Conservation (phyloP, 441 rosid species). For the Omphalea diandra region DNA sequence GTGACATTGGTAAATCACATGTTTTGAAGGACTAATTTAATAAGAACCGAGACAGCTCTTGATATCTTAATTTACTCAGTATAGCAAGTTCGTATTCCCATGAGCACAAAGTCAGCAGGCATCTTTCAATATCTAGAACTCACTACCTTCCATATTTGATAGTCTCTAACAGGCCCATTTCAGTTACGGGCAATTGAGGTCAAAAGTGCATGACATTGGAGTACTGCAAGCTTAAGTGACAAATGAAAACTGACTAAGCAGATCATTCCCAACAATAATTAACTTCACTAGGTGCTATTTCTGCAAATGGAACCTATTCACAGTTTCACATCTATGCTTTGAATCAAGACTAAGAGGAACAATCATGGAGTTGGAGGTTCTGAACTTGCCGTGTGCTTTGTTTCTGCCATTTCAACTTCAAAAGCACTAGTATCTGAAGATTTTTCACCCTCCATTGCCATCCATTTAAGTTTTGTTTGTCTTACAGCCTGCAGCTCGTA, state of each 20-base stretch:
- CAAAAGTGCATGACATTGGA: conserved; percentile 19
- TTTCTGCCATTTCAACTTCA: conserved; percentile 90
- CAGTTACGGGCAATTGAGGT: background rate
- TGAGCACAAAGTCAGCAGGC: no score
- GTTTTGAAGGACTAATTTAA: background rate
- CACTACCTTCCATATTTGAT: conserved; percentile 10
- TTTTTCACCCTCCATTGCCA: conserved; percentile 39
- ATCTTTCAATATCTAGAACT: background rate
- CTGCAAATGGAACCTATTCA: no score
- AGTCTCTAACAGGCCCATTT: background rate
- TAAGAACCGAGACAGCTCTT: no score
- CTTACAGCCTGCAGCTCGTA: conserved; percentile 65
- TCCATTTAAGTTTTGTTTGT: conserved; percentile 43
- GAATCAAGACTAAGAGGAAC: background rate
- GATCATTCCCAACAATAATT: background rate
- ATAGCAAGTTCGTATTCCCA: background rate
- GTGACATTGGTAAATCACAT: no score
- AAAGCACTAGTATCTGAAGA: conserved; percentile 32
- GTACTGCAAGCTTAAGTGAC: conserved; percentile 6
- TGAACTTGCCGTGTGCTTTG: conserved; percentile 34
- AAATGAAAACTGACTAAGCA: background rate
- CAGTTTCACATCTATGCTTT: conserved; percentile 4
- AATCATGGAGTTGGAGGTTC: conserved; percentile 42
- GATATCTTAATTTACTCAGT: no score
- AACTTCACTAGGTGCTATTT: no score